Evolutionary conservation across 2,329 filamentous ascomycete species (phyloP), one percentile per base, ranked within the genome.

Genomic region (Dactylellina leptospora): DNA sequence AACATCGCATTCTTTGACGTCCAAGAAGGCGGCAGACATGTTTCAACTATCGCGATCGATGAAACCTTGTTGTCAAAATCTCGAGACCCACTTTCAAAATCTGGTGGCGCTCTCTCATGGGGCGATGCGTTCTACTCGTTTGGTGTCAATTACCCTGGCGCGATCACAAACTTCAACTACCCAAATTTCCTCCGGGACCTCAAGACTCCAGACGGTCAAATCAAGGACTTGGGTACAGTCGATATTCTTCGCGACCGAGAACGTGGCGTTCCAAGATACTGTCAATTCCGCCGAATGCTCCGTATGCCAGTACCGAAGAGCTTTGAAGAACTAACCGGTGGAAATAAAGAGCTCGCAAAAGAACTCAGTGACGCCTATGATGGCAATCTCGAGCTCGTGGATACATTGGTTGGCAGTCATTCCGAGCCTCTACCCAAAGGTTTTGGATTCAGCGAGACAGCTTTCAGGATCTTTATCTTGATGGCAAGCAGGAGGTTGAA

Each of bases 361-460:
- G 78, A 80, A 47, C 75, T 83, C 1, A 74, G 75, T 0, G 78
- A 79, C 5, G 78, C 81, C 1, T 83, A 83, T 74, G 75, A 77
- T 1, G 78, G 77, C 1, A 78, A 83, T n/a, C 77, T 83, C 18
- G 79, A 81, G 38, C 77, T 77, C 10, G 81, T 83, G 0, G 82
- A 83, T 61, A 74, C 79, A 0, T 76, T 83, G 0, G 78, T 83
- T 1, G 82, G 82, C 0, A 81, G 78, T 27, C 80, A 80, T 28
- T 78, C 79, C 45, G 82, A 83, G 74, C 81, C 81, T 0, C 60
- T 83, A 4, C 80, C 81, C 3, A 76, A 79, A 28, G 82, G 82
- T 0, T 83, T 83, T 54, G 82, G 82, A 0, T 83, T 83, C 75
- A 81, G 79, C 70, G 82, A 83, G 56, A 83, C 82, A 1, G 82